Evolutionary conservation across 352 stramenopile species (phyloP), one percentile per base, ranked within the genome.

Genomic region (Globisporangium lucens): DNA sequence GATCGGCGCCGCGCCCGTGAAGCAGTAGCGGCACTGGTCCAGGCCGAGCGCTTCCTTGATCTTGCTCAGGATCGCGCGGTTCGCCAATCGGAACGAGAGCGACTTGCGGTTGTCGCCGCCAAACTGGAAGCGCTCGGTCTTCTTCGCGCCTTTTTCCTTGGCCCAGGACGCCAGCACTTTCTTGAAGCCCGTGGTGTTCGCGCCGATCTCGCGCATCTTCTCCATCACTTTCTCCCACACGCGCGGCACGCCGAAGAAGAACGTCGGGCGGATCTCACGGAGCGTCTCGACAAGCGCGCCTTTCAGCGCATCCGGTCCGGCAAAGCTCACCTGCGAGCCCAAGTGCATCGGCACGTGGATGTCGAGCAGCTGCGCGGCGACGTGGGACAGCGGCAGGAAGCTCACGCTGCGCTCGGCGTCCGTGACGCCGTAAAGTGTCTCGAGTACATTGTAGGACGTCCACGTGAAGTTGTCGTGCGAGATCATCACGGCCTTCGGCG

Each of bases 151-250:
- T 46, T 86, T 74, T 35, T 68, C 69, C 73, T 97, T 97, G 27
- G 93, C 94, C 87, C 89, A 97, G 22, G 74, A 80, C 33, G 87
- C 69, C 4, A 98, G 65, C 17, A 77, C 87, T 68, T 97, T 96
- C 74, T 95, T 97, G 52, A 96, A 64, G 13, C 87, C 87, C 27
- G 72, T 92, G 33, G 81, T 95, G 35, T 66, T 71, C 72, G 56
- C 30, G 72, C 78, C 78, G 38, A 83, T 83, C 36, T 84, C 81
- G 61, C 78, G 75, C 64, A 96, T 88, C 49, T 82, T 83, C 58
- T 94, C 89, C 78, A 91, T 87, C 66, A 96, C 82, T 67, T 95
- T 95, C 68, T 96, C 89, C 85, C 85, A 96, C 43, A 96, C 87
- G 53, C 88, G 85, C 60, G 89, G 88, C 20, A 96, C 89, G 36